Evolutionary conservation across 164 flowering plant genomes (phyloP).

Genomic region (Stephania yunnanensis): DNA sequence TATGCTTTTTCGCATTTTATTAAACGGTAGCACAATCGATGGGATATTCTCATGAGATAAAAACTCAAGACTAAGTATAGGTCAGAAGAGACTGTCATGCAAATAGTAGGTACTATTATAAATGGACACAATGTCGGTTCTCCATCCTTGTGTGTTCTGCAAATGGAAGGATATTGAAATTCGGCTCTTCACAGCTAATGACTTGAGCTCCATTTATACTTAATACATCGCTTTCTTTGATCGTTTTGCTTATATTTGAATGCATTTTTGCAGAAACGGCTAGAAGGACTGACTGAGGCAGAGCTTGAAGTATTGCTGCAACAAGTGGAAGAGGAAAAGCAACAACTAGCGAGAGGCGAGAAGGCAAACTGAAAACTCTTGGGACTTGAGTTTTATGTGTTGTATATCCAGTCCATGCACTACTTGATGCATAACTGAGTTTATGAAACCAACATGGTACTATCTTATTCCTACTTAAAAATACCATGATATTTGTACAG

Average conservation of each 20-base stretch:
- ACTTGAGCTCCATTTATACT: background rate
- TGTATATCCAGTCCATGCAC: no score
- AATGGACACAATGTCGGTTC: background rate
- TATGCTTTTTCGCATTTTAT: background rate
- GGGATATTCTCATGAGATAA: background rate
- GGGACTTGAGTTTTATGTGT: background rate
- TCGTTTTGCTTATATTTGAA: background rate
- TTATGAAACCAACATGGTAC: no score
- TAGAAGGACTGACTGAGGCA: conserved; percentile 83
- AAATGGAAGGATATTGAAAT: no score
- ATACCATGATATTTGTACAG: conserved; percentile 12
- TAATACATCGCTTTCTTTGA: background rate
- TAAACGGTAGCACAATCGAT: background rate
- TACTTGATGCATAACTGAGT: no score
- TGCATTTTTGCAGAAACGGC: conserved; percentile 53
- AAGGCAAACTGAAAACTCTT: conserved; percentile 28
- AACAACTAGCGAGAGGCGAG: conserved; percentile 38
- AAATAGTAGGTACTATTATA: background rate
- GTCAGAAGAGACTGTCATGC: background rate
- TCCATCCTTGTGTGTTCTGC: background rate
- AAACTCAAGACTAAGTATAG: background rate
- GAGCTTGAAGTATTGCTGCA: conserved; percentile 74
- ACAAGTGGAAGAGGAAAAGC: conserved; percentile 90
- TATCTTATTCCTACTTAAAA: background rate
- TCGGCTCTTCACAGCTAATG: no score